Evolutionary conservation across 345 rosid species (phyloP), one percentile per base, ranked within the genome.

Genomic region (Lenwebbia sp.): DNA sequence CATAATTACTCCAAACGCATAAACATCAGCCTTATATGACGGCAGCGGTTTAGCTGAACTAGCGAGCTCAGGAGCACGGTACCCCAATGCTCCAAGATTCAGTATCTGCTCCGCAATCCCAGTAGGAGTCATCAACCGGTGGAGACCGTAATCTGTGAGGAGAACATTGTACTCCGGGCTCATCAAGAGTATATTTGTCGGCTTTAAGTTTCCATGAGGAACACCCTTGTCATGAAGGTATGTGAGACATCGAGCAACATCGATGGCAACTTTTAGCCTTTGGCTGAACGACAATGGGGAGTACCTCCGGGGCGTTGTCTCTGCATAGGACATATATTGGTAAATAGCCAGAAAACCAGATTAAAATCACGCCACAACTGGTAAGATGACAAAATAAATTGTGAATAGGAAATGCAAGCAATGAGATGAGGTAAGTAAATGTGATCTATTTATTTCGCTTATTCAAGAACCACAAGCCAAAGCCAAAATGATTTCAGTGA

Each of bases 71-170:
- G 98, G 98, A 84, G 99, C 97, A 54, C 97, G 90, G 85, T 97
- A 97, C 30, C 99, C 99, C 6, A 97, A 95, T 21, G 99, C 99
- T 84, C 97, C 96, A n/a, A 97, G 90, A 86, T 95, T 97, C 83
- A 96, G 84, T 84, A 94, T 92, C 92, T 97, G 99, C 88, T 97
- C 99, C 0, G 96, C 95, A 76, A 93, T 91, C 74, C 99, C 98
- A 86, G 96, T 87, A 30, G 95, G 89, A 33, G 96, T 93, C 99
- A 97, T 95, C 81, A 97, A 90, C 82, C 98, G 96, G 89, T 96
- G 96, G 76, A 97, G 95, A 51, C 98, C 92, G 54, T 96, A 95
- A 86, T 97, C 99, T 0, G 97, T 92, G 28, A 96, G 91, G 78
- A 88, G 90, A 81, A 90, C 94, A 19, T 88, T 83, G 84, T 92